Base-by-base conservation (phyloP, 2,329 filamentous ascomycete species). In the Aurifilum marmelostoma region DNA sequence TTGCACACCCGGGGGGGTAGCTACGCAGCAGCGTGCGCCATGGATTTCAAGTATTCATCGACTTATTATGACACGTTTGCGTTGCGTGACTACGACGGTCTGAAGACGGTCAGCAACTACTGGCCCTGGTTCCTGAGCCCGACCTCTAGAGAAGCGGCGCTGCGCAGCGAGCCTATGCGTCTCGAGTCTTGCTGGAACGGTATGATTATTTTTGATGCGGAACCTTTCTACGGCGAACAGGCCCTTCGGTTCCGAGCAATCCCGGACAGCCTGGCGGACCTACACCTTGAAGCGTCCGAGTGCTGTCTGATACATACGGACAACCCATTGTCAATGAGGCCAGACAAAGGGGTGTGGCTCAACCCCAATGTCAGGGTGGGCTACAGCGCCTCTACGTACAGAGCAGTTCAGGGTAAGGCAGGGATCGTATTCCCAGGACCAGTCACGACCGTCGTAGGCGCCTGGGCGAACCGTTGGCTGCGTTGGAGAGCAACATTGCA, bases 291-390 rank as follows among this genome's bases (percentile, higher is more conserved):
- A 77, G 92, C 84, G n/a, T 91, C 88, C 18, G 92, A 94, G 78
- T 94, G 91, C 80, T 94, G 92, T 77, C 85, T 94, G 65, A 88
- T 93, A 67, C 91, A 93, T 75, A 87, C 88, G 2, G 91, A 93
- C 74, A 93, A 92, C 73, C 87, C 86, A 1, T 79, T 89, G 5
- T 84, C 83, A 6, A 75, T 75, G 67, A 77, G 77, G 7, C 73
- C 78, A 58, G 66, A 73, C 58, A 73, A 81, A 67, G 88, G 91
- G 63, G 87, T 92, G 7, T 93, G 83, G 76, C 75, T 93, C 52
- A 93, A 93, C 76, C 89, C 91, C 1, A 84, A 84, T 16, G 90
- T 93, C 14, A 83, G 89, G 11, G 91, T 93, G 6, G 89, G 84
- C 2, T 93, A 92, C 75, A 87, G 82, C 71, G 76, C 78, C 2